Conservation (phyloP, 495 filamentous ascomycete species). For the Penicillium parvum region DNA sequence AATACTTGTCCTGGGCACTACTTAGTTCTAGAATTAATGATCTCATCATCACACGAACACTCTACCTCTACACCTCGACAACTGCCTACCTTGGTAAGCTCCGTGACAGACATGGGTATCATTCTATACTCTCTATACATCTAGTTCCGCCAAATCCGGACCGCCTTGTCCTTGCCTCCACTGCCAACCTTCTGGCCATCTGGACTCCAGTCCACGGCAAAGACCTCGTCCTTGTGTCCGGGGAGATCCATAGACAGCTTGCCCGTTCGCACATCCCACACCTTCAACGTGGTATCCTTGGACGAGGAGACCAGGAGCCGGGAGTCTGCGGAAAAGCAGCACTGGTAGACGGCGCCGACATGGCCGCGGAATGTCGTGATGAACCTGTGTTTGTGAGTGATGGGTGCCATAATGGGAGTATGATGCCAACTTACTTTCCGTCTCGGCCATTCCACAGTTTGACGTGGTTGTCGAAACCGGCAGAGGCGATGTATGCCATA, state of each 20-base stretch:
- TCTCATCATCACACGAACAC: no score
- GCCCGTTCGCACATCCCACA: slow-evolving; percentile 83
- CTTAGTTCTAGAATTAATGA: not conserved
- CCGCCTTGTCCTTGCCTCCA: slow-evolving; percentile 89
- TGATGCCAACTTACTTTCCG: slow-evolving; percentile 49
- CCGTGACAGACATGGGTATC: slow-evolving; percentile 11
- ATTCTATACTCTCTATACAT: slow-evolving; percentile 17
- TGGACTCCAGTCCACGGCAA: slow-evolving; percentile 86
- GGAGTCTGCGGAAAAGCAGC: slow-evolving; percentile 85
- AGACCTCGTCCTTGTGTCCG: slow-evolving; percentile 93
- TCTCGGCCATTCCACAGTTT: slow-evolving; percentile 77
- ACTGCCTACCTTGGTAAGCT: no score
- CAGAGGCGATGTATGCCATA: slow-evolving; percentile 77
- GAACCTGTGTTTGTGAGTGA: slow-evolving; percentile 47
- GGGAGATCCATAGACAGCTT: slow-evolving; percentile 84
- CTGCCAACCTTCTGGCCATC: slow-evolving; percentile 82
- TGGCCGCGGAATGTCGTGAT: slow-evolving; percentile 84
- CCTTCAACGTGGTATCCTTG: slow-evolving; percentile 93
- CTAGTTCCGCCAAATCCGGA: slow-evolving; percentile 78
- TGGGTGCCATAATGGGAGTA: not conserved
- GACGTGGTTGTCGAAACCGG: slow-evolving; percentile 87
- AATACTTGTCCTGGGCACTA: not conserved
- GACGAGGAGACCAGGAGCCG: slow-evolving; percentile 76
- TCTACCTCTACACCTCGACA: no score
- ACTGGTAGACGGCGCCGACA: slow-evolving; percentile 89